A percentile compares a stretch with the other conserved stretches of the same genome.
These are phyloP conservation scores for Mycena epipterygia DNA, from an alignment of 768 basidiomycete species.

Conservation along the genomic window DNA sequence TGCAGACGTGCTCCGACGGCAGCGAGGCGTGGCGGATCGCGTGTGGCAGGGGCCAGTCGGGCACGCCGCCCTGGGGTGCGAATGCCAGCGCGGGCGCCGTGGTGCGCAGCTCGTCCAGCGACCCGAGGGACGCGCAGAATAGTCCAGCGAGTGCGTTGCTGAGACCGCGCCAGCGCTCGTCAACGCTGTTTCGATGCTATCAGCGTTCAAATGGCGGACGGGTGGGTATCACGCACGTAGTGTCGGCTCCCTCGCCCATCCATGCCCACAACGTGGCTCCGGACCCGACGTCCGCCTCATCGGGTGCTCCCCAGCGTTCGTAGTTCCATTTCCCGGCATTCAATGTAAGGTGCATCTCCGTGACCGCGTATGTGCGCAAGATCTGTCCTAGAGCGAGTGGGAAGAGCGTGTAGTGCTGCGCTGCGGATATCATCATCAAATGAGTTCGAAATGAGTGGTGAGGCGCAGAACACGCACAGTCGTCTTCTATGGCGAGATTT, in stretches of 20 bases:
- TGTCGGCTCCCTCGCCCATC: slow-evolving; percentile 78
- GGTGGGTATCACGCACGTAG: slow-evolving; percentile 53
- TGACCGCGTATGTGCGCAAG: slow-evolving; percentile 85
- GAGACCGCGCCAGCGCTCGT: slow-evolving; percentile 86
- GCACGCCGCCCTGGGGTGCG: slow-evolving; percentile 70
- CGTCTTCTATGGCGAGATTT: slow-evolving; percentile 62
- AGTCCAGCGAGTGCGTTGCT: slow-evolving; percentile 93
- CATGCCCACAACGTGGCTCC: slow-evolving; percentile 95
- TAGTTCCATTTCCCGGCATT: slow-evolving; percentile 96
- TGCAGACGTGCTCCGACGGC: slow-evolving; percentile 93
- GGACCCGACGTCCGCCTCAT: slow-evolving; percentile 80
- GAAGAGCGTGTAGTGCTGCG: slow-evolving; percentile 89
- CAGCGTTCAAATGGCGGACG: no score
- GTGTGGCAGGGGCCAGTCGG: slow-evolving; percentile 61
- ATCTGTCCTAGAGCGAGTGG: slow-evolving; percentile 91
- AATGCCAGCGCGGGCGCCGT: slow-evolving; percentile 75
- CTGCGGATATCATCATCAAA: slow-evolving; percentile 53
- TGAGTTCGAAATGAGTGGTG: neutral
- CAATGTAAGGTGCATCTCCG: slow-evolving; percentile 90
- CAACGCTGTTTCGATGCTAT: slow-evolving; percentile 60
- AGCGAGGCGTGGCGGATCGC: slow-evolving; percentile 81
- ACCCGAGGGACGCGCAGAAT: slow-evolving; percentile 93
- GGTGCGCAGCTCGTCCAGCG: slow-evolving; percentile 81
- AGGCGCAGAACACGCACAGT: slow-evolving; percentile 55
- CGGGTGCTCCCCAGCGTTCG: slow-evolving; percentile 85